Base-by-base conservation (phyloP, 148 eudicot species). In the Diospyros kaki region DNA sequence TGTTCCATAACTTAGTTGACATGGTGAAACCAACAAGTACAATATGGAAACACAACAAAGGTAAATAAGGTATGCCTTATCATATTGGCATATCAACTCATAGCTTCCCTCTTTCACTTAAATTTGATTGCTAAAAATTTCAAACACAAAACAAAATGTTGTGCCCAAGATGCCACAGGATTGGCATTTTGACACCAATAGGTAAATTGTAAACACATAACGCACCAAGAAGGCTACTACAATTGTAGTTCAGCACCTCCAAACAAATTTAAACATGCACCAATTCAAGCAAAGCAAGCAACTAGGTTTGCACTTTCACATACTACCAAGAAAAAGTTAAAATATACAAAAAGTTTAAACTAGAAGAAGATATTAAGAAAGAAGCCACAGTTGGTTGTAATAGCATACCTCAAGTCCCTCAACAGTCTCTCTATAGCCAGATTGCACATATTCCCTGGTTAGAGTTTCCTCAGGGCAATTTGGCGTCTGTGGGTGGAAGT, bases 391-490 rank as follows among this genome's bases (percentile, higher is more conserved):
- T 75, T 62, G 53, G 59, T 73, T 48, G 68, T 52, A 65, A 68
- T 65, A 60, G 42, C 52, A 72, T 79, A 96, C 99, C 99, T 96
- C 99, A 69, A 96, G 90, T 73, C 99, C 99, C 81, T 96, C 99
- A 81, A 91, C 91, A 59, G 94, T 91, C 87, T 96, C 99, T 85
- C 83, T 86, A 89, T 96, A 96, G 75, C 99, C 99, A 76, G 86
- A 76, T 80, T 82, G 94, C 79, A 84, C 97, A 85, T 93, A 96
- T 58, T 96, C 99, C 75, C 75, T 82, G 66, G 92, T 93, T 51
- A 96, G 88, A 62, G 98, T 96, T 87, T 96, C 99, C 86, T 96
- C 99, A 10, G 93, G 94, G 76, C 99, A 96, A 83, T 80, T 90
- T 58, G 89, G 83, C 86, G 91, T 86, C 77, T 84, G 98, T 40